phyloP scores from a whole-genome alignment of 441 rosid genomes.

The Erodium texanum region DNA sequence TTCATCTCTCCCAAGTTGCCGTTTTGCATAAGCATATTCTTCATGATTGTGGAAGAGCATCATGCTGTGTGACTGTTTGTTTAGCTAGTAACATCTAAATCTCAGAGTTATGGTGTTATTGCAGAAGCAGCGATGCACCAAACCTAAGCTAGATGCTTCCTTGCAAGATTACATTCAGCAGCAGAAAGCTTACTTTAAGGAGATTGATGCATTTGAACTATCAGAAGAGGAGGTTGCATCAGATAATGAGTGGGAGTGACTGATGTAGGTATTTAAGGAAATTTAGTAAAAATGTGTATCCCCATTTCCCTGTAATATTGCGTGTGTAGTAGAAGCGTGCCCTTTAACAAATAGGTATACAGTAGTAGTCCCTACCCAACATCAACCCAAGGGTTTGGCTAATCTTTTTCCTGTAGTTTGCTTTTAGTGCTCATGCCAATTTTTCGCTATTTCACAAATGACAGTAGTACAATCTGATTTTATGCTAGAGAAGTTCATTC shows the following conservation, averaged over 20 bases:
- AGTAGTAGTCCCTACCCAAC: background rate
- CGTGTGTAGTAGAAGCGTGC: background rate
- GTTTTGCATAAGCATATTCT: background rate
- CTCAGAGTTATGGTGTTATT: constrained; percentile 5
- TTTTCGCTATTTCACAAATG: background rate
- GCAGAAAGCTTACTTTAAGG: constrained; percentile 71
- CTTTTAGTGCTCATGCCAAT: background rate
- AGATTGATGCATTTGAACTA: constrained; percentile 66
- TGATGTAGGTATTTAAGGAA: background rate
- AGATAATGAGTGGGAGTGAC: constrained; percentile 33
- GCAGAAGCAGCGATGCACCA: constrained; percentile 33
- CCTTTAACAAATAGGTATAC: background rate
- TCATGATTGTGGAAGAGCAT: background rate
- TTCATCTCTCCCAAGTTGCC: background rate
- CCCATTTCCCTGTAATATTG: background rate
- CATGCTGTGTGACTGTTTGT: background rate
- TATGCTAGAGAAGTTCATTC: background rate
- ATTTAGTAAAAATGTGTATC: background rate
- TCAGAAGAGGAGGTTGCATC: constrained; percentile 58
- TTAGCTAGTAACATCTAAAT: constrained; percentile 6
- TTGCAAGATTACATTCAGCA: constrained; percentile 47
- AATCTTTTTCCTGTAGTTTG: background rate
- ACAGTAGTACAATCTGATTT: background rate
- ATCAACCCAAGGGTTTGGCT: background rate
- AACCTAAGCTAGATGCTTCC: constrained; percentile 20